Evolutionary conservation across 208 protist genomes (phyloP).

Genomic region (Leishmania aethiopica): DNA sequence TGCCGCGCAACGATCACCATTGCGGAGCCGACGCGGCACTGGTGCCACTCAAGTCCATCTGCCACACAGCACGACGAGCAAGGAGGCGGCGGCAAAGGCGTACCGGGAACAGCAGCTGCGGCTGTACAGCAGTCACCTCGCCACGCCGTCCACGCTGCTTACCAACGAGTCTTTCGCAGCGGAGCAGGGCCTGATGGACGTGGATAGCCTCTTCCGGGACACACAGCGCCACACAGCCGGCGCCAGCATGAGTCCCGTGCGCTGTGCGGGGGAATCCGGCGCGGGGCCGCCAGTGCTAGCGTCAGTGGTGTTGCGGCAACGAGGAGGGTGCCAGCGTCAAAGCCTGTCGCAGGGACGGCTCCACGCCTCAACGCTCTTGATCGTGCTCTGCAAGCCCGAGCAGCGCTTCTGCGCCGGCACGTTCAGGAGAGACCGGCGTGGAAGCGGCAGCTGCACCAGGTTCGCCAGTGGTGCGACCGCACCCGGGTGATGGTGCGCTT

Average conservation of each 20-base stretch:
- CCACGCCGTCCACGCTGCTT: background rate
- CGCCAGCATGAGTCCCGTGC: background rate
- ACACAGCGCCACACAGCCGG: background rate
- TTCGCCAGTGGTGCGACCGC: slow-evolving; percentile 64
- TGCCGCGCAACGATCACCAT: background rate
- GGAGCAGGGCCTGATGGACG: slow-evolving; percentile 7
- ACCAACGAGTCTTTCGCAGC: background rate
- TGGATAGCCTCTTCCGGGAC: slow-evolving; percentile 17
- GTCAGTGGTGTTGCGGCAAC: background rate
- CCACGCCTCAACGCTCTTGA: slow-evolving; percentile 12
- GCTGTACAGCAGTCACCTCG: slow-evolving; percentile 22
- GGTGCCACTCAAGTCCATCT: background rate
- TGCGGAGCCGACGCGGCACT: background rate
- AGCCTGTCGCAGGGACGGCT: background rate
- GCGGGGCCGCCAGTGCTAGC: background rate
- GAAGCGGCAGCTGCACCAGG: slow-evolving; percentile 38
- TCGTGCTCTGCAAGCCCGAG: slow-evolving; percentile 22
- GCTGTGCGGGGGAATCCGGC: background rate
- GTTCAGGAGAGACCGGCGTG: slow-evolving; percentile 26
- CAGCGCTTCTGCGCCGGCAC: slow-evolving; percentile 29
- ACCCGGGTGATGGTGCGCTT: slow-evolving; percentile 33
- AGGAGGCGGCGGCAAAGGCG: background rate
- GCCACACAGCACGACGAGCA: background rate
- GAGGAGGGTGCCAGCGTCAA: background rate
- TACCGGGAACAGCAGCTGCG: slow-evolving; percentile 31